A percentile compares a stretch with the other conserved stretches of the same genome.
These are phyloP conservation scores for Didymella segeticola DNA, from an alignment of 2,329 filamentous ascomycete species.

Conservation along the genomic window DNA sequence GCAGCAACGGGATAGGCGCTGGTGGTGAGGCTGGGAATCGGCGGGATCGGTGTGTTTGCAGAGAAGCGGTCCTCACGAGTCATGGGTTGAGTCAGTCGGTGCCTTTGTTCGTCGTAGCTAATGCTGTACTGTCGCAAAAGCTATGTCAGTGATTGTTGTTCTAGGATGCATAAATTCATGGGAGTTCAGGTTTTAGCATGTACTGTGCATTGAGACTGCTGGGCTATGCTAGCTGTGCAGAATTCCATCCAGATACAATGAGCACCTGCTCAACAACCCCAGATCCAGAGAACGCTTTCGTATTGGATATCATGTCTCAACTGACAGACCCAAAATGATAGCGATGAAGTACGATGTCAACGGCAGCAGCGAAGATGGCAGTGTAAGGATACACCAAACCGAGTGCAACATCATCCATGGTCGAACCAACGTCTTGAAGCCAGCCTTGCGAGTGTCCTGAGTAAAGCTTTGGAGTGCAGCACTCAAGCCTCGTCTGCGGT, in stretches of 20 bases:
- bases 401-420: background rate
- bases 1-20: slow-evolving; percentile 8
- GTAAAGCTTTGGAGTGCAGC: background rate
- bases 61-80: background rate
- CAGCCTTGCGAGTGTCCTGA: background rate
- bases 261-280: background rate
- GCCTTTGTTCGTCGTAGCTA: background rate
- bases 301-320: background rate
- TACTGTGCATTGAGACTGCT: background rate
- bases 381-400: background rate
- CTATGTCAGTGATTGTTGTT: background rate
- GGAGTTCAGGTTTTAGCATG: background rate
- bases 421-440: background rate
- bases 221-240: background rate
- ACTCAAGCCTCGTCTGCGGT: slow-evolving; percentile 2
- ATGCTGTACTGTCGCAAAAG: too few relatives aligned
- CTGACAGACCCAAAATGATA: background rate
- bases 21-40: slow-evolving; percentile 8
- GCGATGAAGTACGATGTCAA: background rate
- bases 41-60: background rate
- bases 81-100: background rate
- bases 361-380: background rate
- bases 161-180: background rate
- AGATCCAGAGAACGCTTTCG: too few relatives aligned
- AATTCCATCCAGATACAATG: background rate